Conservation (phyloP, 2,329 filamentous ascomycete species). For the Fusarium continuum region DNA sequence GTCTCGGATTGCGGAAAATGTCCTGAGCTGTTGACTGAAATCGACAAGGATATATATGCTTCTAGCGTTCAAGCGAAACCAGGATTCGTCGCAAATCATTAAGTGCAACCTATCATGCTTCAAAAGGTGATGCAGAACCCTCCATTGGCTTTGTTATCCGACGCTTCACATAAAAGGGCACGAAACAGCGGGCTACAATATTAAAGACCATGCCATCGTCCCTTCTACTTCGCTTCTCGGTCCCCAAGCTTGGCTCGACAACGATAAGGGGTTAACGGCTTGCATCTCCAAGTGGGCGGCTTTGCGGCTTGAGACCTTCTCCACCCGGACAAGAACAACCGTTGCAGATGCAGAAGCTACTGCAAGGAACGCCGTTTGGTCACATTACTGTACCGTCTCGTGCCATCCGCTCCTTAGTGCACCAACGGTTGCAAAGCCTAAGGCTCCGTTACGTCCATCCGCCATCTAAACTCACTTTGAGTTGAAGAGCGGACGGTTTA, state of each 20-base stretch:
- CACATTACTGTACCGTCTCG: conserved; percentile 29
- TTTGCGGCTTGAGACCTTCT: conserved; percentile 31
- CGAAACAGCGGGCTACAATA: neutral
- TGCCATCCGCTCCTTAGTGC: conserved; percentile 31
- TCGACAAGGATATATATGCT: conserved; percentile 5
- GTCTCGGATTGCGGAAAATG: conserved; percentile 1
- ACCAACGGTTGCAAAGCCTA: conserved; percentile 13
- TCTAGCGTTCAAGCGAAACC: conserved; percentile 22
- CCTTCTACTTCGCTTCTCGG: neutral
- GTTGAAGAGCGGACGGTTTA: conserved; percentile 8
- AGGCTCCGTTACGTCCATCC: conserved; percentile 5
- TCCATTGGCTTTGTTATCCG: conserved; percentile 10
- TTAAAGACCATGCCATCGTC: conserved; percentile 4
- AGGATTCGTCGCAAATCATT: conserved; percentile 7
- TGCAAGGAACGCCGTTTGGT: conserved; percentile 35
- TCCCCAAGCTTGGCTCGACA: conserved; percentile 3
- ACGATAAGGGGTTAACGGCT: conserved; percentile 23
- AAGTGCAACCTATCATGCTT: conserved; percentile 22
- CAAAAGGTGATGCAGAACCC: conserved; percentile 1
- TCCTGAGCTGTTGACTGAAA: conserved; percentile 1
- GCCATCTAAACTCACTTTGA: conserved; percentile 16
- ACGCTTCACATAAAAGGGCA: neutral
- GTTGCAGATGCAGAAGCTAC: conserved; percentile 35
- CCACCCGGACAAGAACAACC: conserved; percentile 18
- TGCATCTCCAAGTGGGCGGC: conserved; percentile 12